These are phyloP conservation scores for Macrocybe gigantea DNA, from an alignment of 768 basidiomycete genomes.

Conservation along the genomic window DNA sequence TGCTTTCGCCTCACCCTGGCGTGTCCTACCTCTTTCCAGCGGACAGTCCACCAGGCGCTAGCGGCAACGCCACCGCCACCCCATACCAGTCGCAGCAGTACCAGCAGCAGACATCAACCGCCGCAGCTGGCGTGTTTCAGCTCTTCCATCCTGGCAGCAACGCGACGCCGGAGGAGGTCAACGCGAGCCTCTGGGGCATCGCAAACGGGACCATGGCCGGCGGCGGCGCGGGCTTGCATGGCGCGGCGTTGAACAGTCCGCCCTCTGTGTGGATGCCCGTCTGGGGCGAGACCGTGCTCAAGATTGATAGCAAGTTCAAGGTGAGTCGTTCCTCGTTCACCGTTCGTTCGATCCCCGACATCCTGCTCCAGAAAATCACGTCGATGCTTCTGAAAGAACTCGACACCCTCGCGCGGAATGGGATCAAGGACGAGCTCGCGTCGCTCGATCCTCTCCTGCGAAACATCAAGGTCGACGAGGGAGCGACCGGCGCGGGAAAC, in stretches of 20 bases:
- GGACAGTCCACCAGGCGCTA: constrained; percentile 21
- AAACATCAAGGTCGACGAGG: constrained; percentile 31
- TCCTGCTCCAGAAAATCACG: constrained; percentile 71
- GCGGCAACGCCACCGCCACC: constrained; percentile 7
- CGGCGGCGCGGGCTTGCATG: constrained; percentile 10
- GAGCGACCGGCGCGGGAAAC: too few relatives aligned
- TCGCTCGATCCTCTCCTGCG: constrained; percentile 75
- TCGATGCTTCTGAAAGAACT: constrained; percentile 75
- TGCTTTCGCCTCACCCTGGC: constrained; percentile 74
- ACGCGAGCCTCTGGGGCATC: constrained; percentile 68
- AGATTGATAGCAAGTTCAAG: constrained; percentile 83
- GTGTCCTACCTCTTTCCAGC: constrained; percentile 72
- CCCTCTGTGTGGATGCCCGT: constrained; percentile 54
- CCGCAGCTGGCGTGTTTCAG: too few relatives aligned
- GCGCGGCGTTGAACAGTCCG: constrained; percentile 26
- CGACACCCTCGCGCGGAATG: constrained; percentile 72
- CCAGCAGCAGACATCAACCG: neutral
- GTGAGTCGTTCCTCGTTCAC: constrained; percentile 30
- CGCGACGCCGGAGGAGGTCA: constrained; percentile 22
- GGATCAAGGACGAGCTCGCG: constrained; percentile 78
- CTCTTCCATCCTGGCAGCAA: neutral
- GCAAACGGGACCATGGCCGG: constrained; percentile 31
- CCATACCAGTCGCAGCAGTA: constrained; percentile 12
- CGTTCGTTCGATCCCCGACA: neutral
- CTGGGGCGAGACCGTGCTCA: constrained; percentile 69